A percentile compares a stretch with the other conserved stretches of the same genome.
Evolutionary conservation across 441 rosid species (phyloP).

Genomic region (Euphorbia schlechtendalii): DNA sequence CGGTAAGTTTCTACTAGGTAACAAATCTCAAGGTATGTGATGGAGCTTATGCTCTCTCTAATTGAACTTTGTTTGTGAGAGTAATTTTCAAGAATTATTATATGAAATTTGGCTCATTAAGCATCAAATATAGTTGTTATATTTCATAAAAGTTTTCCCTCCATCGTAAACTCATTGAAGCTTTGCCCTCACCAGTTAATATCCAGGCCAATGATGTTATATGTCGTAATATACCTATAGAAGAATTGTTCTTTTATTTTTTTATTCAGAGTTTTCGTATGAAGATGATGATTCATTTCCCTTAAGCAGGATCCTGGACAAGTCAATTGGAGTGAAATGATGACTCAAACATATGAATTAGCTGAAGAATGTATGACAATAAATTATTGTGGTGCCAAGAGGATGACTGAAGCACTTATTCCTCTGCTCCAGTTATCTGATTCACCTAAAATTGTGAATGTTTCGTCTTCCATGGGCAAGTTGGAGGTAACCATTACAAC

Average conservation of each 20-base stretch:
- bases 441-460: conserved; percentile 34
- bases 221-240: not conserved
- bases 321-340: not conserved
- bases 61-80: no score
- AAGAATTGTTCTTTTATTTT: not conserved
- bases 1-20: conserved; percentile 15
- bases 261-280: not conserved
- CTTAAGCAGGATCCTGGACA: conserved; percentile 5
- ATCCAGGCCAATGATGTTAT: not conserved
- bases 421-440: conserved; percentile 29
- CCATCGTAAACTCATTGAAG: no score
- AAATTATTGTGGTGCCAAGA: conserved; percentile 36
- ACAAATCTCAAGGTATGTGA: not conserved
- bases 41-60: not conserved
- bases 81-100: no score
- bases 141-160: no score
- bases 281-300: not conserved
- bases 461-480: conserved; percentile 21
- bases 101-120: no score
- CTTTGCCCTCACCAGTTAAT: no score
- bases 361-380: conserved; percentile 29
- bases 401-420: conserved; percentile 21
- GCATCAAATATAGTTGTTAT: no score
- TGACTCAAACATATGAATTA: conserved; percentile 16
- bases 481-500: not conserved